These are phyloP conservation scores for Canavalia ensiformis DNA, from an alignment of 306 rosid genomes.

Conservation along the genomic window DNA sequence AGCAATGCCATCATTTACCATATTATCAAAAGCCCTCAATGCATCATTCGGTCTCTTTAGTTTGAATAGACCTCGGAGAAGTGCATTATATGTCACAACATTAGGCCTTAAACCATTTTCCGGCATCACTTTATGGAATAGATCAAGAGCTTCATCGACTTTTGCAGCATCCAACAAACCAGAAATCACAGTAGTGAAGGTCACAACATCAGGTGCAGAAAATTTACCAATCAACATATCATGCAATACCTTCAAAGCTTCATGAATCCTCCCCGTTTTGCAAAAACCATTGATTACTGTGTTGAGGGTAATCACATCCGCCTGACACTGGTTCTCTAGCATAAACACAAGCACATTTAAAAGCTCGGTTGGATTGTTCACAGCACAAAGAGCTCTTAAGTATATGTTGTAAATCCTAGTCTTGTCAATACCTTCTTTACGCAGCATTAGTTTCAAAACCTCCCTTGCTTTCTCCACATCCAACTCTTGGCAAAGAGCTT, in stretches of 20 bases:
- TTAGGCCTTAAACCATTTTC: conserved; percentile 65
- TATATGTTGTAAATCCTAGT: conserved; percentile 85
- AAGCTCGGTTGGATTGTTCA: conserved; percentile 77
- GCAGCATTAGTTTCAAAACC: conserved; percentile 72
- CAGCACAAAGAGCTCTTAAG: conserved; percentile 74
- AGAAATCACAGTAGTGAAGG: conserved; percentile 76
- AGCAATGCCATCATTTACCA: conserved; percentile 59
- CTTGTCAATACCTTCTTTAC: conserved; percentile 63
- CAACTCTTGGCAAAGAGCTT: conserved; percentile 67
- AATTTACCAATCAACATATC: conserved; percentile 80
- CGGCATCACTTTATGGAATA: conserved; percentile 62
- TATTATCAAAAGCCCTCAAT: conserved; percentile 52
- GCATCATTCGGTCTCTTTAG: conserved; percentile 67
- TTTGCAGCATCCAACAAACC: conserved; percentile 72
- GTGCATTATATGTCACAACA: conserved; percentile 79
- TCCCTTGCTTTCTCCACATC: conserved; percentile 69
- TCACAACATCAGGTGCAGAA: conserved; percentile 76
- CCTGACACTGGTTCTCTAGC: conserved; percentile 75
- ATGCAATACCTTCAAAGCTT: conserved; percentile 72
- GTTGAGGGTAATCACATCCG: conserved; percentile 81
- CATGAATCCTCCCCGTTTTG: conserved; percentile 79
- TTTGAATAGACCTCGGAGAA: conserved; percentile 74
- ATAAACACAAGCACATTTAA: conserved; percentile 73
- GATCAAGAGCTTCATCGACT: conserved; percentile 67
- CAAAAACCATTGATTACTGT: conserved; percentile 82